phyloP scores from a whole-genome alignment of 345 rosid species.

The Syzygium jambos region DNA sequence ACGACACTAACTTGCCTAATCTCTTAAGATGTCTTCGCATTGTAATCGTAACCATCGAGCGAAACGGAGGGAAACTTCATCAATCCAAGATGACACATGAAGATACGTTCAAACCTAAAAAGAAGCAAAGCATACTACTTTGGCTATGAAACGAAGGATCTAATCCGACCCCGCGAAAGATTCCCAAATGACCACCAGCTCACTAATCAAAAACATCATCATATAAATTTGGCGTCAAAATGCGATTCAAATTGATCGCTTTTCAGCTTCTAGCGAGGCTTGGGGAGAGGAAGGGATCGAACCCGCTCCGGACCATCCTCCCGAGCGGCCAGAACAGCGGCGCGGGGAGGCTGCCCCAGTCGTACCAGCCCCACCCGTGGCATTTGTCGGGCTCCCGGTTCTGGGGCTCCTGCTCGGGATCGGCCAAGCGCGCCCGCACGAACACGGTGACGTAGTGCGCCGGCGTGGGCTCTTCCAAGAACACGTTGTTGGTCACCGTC shows the following conservation, averaged over 20 bases:
- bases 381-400: constrained; percentile 71
- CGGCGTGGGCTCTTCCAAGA: constrained; percentile 43
- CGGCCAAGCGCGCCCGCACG: constrained; percentile 36
- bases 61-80: background rate
- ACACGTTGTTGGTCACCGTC: constrained; percentile 62
- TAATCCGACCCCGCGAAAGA: background rate
- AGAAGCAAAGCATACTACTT: background rate
- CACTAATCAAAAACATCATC: background rate
- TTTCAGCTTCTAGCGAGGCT: background rate
- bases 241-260: background rate
- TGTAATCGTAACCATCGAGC: background rate
- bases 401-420: constrained; percentile 34
- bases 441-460: constrained; percentile 60
- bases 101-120: background rate
- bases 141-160: background rate
- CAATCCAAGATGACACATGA: background rate
- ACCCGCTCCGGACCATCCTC: constrained; percentile 49
- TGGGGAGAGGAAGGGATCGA: constrained; percentile 42
- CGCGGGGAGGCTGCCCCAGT: constrained; percentile 59
- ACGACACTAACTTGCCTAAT: background rate
- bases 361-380: constrained; percentile 77
- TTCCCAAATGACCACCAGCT: background rate
- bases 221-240: background rate
- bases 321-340: constrained; percentile 78
- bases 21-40: background rate